These are phyloP conservation scores for Pogostemon cablin DNA, from an alignment of 257 asterid genomes.

Conservation along the genomic window DNA sequence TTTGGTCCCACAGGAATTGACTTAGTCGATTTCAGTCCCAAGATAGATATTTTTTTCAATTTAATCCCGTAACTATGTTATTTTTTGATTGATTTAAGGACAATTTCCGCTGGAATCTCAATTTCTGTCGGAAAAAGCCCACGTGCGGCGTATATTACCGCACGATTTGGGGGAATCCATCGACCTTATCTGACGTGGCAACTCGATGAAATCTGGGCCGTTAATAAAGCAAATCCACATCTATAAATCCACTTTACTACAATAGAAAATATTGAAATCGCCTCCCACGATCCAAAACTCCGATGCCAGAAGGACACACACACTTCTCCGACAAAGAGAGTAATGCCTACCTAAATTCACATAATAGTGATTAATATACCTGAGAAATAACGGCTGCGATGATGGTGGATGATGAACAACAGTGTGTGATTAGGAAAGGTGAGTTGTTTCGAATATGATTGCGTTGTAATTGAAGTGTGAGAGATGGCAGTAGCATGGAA, in stretches of 20 bases:
- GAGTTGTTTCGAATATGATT: conserved; percentile 28
- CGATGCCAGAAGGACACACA: conserved; percentile 27
- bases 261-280: neutral
- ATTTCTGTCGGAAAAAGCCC: no score
- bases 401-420: conserved; percentile 26
- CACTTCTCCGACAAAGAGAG: neutral
- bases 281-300: conserved; percentile 25
- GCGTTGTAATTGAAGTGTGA: conserved; percentile 24
- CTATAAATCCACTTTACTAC: conserved; percentile 13
- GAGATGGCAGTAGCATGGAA: conserved; percentile 31
- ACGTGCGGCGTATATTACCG: no score
- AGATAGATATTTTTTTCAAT: no score
- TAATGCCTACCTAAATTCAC: neutral
- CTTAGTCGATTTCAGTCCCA: no score
- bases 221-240: conserved; percentile 8
- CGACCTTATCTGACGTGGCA: no score
- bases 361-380: conserved; percentile 15
- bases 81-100: no score
- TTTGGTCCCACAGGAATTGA: no score
- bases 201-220: no score
- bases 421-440: conserved; percentile 32
- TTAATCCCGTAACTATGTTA: no score
- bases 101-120: no score
- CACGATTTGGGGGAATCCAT: no score
- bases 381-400: conserved; percentile 27